Conservation (phyloP, 75 land plant species). For the Picea glauca region DNA sequence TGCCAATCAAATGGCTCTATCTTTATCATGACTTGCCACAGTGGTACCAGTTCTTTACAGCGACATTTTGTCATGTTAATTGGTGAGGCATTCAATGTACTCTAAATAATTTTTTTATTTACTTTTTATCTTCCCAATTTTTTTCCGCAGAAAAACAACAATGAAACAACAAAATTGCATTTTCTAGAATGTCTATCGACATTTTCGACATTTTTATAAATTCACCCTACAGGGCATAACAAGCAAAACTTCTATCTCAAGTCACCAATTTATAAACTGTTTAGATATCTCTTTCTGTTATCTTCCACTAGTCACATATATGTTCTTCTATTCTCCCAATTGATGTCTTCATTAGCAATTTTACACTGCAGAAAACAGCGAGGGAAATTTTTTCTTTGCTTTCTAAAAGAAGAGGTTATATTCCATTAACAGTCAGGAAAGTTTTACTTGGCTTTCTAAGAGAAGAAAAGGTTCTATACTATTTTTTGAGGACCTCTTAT, state of each 20-base stretch:
- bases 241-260: not conserved
- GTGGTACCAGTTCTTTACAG: constrained; percentile 97
- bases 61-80: constrained; percentile 87
- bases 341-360: not conserved
- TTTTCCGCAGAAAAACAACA: not conserved
- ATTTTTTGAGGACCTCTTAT: not conserved
- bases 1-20: constrained; percentile 54
- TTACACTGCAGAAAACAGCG: not conserved
- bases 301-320: too few species aligned
- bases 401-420: not conserved
- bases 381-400: not conserved
- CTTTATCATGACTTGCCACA: constrained; percentile 73
- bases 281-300: not conserved
- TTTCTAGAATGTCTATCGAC: not conserved
- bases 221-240: not conserved
- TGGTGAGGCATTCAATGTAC: constrained; percentile 52
- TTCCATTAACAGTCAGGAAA: not conserved
- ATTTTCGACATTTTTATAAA: constrained; percentile 2
- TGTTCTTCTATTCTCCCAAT: not conserved
- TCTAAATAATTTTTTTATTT: not conserved
- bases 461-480: not conserved
- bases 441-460: not conserved
- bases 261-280: not conserved
- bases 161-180: not conserved
- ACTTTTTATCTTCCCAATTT: not conserved